Evolutionary conservation across 2,329 filamentous ascomycete species (phyloP).

Genomic region (Myriosclerotinia duriaeana): DNA sequence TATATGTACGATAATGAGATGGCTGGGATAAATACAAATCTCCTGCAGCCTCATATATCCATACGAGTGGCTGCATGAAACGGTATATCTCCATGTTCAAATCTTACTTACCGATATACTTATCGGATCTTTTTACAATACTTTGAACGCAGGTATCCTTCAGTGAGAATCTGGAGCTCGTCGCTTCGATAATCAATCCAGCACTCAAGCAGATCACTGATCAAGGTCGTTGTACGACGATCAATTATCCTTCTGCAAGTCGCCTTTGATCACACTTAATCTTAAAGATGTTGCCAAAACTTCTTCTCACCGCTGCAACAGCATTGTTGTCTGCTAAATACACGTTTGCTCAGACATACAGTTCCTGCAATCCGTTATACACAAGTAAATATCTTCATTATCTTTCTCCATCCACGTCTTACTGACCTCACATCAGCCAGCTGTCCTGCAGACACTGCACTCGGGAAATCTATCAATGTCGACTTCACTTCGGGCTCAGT

Average conservation of each 20-base stretch:
- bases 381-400: conserved; percentile 38
- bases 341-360: conserved; percentile 53
- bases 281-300: conserved; percentile 35
- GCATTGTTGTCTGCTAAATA: conserved; percentile 30
- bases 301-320: conserved; percentile 29
- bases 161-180: not conserved
- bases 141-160: conserved; percentile 15
- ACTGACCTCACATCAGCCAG: conserved; percentile 45
- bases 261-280: not conserved
- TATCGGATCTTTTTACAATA: conserved; percentile 1
- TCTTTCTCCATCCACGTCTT: not conserved
- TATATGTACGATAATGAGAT: conserved; percentile 14
- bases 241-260: conserved; percentile 17
- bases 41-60: conserved; percentile 14
- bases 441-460: conserved; percentile 75
- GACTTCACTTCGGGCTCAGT: conserved; percentile 80
- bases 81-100: conserved; percentile 9
- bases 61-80: conserved; percentile 22
- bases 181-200: not conserved
- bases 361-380: conserved; percentile 54
- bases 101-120: conserved; percentile 7
- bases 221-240: conserved; percentile 14
- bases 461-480: conserved; percentile 78
- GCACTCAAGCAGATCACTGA: conserved; percentile 4
- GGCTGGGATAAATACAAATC: conserved; percentile 19